Evolutionary conservation across 371 early-diverging fungal genomes (phyloP), one percentile per base, ranked within the genome.

Genomic region (Mucor plumbeus): DNA sequence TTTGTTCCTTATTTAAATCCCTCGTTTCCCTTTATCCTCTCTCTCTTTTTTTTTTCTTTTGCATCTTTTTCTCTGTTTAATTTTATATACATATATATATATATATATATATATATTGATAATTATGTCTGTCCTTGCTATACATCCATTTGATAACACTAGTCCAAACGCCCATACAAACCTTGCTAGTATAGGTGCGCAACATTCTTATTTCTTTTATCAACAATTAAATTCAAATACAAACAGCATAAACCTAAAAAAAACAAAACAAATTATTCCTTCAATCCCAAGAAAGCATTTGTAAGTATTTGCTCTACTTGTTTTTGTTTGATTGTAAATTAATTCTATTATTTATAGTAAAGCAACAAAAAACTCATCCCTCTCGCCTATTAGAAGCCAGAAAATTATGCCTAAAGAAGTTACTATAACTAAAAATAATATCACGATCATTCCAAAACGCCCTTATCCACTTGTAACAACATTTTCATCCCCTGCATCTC

Each of bases 381-480:
- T 74, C 17, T 71, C 71, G 19, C 71, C 71, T 50, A 74, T 74
- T 38, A 67, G 74, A 35, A 58, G 60, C 31, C 68, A 67, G 53
- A 71, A 71, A 63, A 41, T 64, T 4, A 71, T 64, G 54, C 65
- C 74, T 35, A 67, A 65, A 44, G 50, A 61, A 13, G 14, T 44
- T 39, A 17, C 50, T 31, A 13, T 38, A n/a, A 15, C 35, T n/a
- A 26, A 34, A 41, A 57, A 44, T 19, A 26, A 57, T 7, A 17
- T 57, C 17, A 35, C 8, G n/a, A 33, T 56, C 17, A 59, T 26
- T 10, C 17, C 39, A 21, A 65, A 61, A 56, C 55, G 61, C 13
- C 72, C 69, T n/a, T 64, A 54, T 70, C 72, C 71, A n/a, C 71
- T 72, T 47, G 9, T 72, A 17, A 55, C 70, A n/a, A 64, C 71